phyloP scores from a whole-genome alignment of 2,329 filamentous ascomycete genomes.

The Fusarium incarnatum region DNA sequence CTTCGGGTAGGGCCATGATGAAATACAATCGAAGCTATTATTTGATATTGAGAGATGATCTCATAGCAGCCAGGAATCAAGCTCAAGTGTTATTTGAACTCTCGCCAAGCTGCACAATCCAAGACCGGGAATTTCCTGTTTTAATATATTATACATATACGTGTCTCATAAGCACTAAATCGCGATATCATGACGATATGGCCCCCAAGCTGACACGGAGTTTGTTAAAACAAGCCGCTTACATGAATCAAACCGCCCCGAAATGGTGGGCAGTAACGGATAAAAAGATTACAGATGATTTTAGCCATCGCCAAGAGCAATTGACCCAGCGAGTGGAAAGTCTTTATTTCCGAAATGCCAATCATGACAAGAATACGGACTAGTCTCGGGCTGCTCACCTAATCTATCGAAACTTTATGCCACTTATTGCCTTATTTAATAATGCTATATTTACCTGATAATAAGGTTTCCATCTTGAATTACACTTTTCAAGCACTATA shows the following conservation, averaged over 20 bases:
- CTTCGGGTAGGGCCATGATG: neutral
- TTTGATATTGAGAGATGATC: rapidly evolving
- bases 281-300: neutral
- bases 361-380: neutral
- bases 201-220: neutral
- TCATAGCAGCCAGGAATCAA: too few relatives aligned
- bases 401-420: neutral
- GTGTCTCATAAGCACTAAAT: constrained; percentile 18
- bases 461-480: too few relatives aligned
- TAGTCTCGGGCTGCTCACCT: neutral
- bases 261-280: constrained; percentile 12
- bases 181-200: neutral
- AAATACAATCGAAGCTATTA: neutral
- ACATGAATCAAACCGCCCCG: neutral
- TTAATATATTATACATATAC: neutral
- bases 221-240: neutral
- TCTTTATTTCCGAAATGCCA: neutral
- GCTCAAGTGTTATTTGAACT: too few relatives aligned
- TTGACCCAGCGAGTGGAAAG: neutral
- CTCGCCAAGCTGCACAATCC: neutral
- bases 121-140: neutral
- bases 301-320: neutral
- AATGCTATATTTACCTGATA: neutral
- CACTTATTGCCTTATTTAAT: neutral
- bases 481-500: too few relatives aligned